Percentiles rank a stretch among this genome's conserved stretches.
phyloP scores from a whole-genome alignment of 2,329 filamentous ascomycete genomes.

The Pseudomassariella vexata region DNA sequence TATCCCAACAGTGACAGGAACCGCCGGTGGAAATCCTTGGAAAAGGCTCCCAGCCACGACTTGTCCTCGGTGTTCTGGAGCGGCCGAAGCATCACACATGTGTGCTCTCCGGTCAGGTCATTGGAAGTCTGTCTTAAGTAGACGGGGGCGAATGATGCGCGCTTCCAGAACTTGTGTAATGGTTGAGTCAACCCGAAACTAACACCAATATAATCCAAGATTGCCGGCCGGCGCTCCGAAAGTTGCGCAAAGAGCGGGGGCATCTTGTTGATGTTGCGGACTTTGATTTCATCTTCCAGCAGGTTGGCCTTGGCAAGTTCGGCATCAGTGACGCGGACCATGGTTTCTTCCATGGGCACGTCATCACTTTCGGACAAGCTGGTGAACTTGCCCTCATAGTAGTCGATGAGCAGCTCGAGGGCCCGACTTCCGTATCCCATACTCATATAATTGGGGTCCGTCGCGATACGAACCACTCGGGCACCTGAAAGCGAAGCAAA shows the following conservation, averaged over 20 bases:
- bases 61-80: conserved; percentile 63
- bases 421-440: conserved; percentile 95
- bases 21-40: conserved; percentile 89
- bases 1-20: conserved; percentile 88
- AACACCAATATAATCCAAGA: conserved; percentile 89
- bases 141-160: conserved; percentile 76
- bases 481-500: conserved; percentile 92
- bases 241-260: conserved; percentile 89
- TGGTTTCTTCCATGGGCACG: conserved; percentile 49
- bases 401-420: conserved; percentile 79
- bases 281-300: conserved; percentile 80
- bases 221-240: conserved; percentile 71
- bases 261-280: conserved; percentile 86
- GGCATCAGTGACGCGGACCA: conserved; percentile 74
- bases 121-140: conserved; percentile 95
- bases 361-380: conserved; percentile 69
- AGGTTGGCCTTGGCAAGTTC: conserved; percentile 73
- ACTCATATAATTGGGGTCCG: conserved; percentile 83
- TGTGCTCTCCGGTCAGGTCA: conserved; percentile 94
- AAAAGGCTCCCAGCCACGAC: conserved; percentile 85
- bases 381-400: conserved; percentile 90
- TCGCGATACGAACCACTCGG: conserved; percentile 88
- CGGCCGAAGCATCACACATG: conserved; percentile 91
- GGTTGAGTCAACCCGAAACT: conserved; percentile 85
- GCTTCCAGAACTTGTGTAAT: conserved; percentile 97